Percentiles rank a stretch among this genome's conserved stretches.
phyloP scores from a whole-genome alignment of 2,329 filamentous ascomycete genomes.

The Talaromyces piceae region DNA sequence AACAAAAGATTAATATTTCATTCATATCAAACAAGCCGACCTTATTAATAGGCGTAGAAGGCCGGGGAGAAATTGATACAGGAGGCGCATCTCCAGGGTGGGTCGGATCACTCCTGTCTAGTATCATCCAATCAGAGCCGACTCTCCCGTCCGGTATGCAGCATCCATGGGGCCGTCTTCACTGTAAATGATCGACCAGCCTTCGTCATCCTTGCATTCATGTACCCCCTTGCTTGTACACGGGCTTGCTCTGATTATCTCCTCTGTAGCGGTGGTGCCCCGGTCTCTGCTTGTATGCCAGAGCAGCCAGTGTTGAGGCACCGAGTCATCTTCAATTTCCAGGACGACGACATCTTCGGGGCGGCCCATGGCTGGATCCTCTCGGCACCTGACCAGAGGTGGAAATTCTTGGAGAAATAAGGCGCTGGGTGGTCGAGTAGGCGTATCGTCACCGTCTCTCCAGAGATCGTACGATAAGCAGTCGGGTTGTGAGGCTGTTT shows the following conservation, averaged over 20 bases:
- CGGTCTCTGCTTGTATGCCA: neutral
- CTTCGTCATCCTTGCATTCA: conserved; percentile 2
- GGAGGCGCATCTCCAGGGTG: neutral
- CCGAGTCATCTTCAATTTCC: neutral
- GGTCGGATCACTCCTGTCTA: neutral
- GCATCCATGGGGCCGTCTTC: neutral
- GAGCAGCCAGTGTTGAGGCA: neutral
- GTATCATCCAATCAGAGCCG: neutral
- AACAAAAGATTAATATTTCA: no score
- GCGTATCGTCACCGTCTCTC: conserved; percentile 7
- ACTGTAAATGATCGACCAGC: neutral
- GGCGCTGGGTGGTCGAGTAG: conserved; percentile 4
- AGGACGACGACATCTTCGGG: neutral
- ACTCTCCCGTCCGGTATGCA: neutral
- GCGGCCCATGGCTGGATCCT: conserved; percentile 5
- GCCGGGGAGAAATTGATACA: no score
- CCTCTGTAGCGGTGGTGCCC: neutral
- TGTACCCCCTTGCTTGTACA: neutral
- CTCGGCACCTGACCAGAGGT: conserved; percentile 6
- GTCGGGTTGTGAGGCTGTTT: conserved; percentile 1
- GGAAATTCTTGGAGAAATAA: conserved; percentile 2
- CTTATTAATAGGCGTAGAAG: no score
- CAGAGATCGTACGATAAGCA: neutral
- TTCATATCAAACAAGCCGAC: no score
- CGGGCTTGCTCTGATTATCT: neutral